Evolutionary conservation across 2,329 filamentous ascomycete genomes (phyloP), one percentile per base, ranked within the genome.

Genomic region (Arthrobotrys sphaeroides): DNA sequence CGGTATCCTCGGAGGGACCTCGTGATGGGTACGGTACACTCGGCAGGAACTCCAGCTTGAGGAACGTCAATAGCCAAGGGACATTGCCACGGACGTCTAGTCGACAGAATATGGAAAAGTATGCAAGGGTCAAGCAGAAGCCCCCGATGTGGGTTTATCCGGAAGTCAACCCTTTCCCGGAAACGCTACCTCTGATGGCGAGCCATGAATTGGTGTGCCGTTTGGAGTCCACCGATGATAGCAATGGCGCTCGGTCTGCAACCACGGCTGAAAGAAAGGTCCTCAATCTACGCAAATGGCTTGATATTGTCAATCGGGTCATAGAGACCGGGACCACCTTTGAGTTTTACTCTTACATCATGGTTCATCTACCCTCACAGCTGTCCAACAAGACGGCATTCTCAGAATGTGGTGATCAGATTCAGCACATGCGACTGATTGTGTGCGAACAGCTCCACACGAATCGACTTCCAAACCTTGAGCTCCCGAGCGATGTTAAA

Each of bases 311-410:
- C 38, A 87, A 92, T 24, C 85, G 86, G 13, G 84, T 95, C n/a
- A 84, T 96, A 45, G 88, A 91, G 78, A 87, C 89, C 66, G 91
- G 90, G 42, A 88, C 88, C 53, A 90, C 95, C 77, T 98, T 94
- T 94, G 93, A 98, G 81, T 85, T 96, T 0, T 97, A 96, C 84
- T 94, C 92, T 82, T 97, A 94, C 81, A 87, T 94, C 16, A 85
- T 99, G 28, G 91, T 93, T 4, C 92, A 97, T 81, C 84, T 97
- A 7, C 91, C 93, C 0, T 90, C 92, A 26, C 94, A 98, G 80
- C 85, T 99, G 20, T 91, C 90, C 82, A 99, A 99, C 79, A 93
- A 95, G 80, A 90, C 92, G 10, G 85, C 98, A 12, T 97, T 97
- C 81, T 87, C 86, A 74, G 89, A 87, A 62, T 89, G 92, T 4